Evolutionary conservation across 2,329 filamentous ascomycete species (phyloP).

Genomic region (Fusarium nematophilum): DNA sequence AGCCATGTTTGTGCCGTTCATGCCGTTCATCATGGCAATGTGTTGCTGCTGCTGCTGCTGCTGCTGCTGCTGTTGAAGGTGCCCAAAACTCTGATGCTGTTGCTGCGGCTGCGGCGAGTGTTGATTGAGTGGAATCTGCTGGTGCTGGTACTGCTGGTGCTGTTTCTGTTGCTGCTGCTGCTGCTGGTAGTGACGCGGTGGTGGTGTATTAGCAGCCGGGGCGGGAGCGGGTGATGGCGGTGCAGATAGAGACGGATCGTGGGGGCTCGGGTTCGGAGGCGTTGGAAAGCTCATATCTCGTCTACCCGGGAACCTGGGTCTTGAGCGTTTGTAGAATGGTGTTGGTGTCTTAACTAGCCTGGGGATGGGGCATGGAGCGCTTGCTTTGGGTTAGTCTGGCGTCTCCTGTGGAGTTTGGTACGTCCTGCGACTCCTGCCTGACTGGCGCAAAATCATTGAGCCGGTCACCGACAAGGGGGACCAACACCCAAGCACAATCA

Average conservation of each 20-base stretch:
- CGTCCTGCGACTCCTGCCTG: constrained; percentile 3
- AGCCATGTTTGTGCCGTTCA: constrained; percentile 61
- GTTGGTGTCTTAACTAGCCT: constrained; percentile 34
- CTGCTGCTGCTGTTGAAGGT: constrained; percentile 33
- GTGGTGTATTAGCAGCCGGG: constrained; percentile 28
- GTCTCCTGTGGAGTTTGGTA: constrained; percentile 30
- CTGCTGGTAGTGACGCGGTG: constrained; percentile 44
- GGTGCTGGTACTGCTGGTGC: constrained; percentile 34
- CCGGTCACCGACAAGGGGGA: constrained; percentile 1
- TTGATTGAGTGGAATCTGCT: constrained; percentile 30
- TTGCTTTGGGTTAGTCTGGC: constrained; percentile 43
- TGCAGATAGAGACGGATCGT: constrained; percentile 40
- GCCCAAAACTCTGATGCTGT: constrained; percentile 40
- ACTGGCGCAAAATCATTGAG: constrained; percentile 33
- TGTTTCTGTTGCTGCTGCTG: constrained; percentile 39
- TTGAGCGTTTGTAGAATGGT: constrained; percentile 37
- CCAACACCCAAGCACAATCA: not conserved
- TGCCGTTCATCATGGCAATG: constrained; percentile 58
- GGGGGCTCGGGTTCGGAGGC: constrained; percentile 40
- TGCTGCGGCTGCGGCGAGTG: constrained; percentile 34
- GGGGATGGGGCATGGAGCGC: constrained; percentile 34
- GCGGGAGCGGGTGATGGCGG: constrained; percentile 30
- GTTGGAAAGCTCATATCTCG: constrained; percentile 50
- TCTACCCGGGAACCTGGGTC: constrained; percentile 36
- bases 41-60: constrained; percentile 37